Percentiles rank a stretch among this genome's conserved stretches.
These are phyloP conservation scores for Hydrangea macrophylla DNA, from an alignment of 148 eudicot species.

Conservation along the genomic window DNA sequence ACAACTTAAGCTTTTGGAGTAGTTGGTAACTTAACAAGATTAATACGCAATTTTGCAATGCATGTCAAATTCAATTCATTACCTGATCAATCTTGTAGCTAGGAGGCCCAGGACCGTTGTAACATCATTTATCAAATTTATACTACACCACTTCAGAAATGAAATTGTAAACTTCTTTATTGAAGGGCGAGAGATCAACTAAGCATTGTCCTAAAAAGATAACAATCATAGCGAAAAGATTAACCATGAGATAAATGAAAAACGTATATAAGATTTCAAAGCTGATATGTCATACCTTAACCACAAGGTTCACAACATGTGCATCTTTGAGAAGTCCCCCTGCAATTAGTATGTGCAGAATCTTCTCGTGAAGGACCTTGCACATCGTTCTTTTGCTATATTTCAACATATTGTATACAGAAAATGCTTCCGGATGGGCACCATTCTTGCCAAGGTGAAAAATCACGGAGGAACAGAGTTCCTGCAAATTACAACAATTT, in stretches of 20 bases:
- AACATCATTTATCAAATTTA: slow-evolving; percentile 74
- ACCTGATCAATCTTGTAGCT: slow-evolving; percentile 79
- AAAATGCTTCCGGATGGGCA: slow-evolving; percentile 75
- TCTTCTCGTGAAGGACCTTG: slow-evolving; percentile 67
- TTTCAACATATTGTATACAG: slow-evolving; percentile 68
- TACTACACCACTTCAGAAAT: slow-evolving; percentile 53
- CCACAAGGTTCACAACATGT: slow-evolving; percentile 52
- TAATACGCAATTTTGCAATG: not conserved
- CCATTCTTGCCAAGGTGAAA: slow-evolving; percentile 64
- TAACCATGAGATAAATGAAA: not conserved
- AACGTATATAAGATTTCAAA: not conserved
- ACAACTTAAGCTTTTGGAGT: too few relatives aligned
- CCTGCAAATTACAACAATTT: slow-evolving; percentile 41
- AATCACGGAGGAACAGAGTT: slow-evolving; percentile 53
- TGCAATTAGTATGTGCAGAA: slow-evolving; percentile 56
- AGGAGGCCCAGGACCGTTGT: slow-evolving; percentile 53
- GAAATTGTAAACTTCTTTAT: slow-evolving; percentile 54
- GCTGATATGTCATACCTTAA: slow-evolving; percentile 47
- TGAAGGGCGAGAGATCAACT: slow-evolving; percentile 43
- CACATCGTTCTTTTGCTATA: slow-evolving; percentile 55
- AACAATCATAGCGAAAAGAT: too few relatives aligned
- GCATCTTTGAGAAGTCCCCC: slow-evolving; percentile 78
- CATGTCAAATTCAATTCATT: slow-evolving; percentile 20
- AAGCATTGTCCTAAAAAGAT: slow-evolving; percentile 58
- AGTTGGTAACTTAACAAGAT: not conserved